Conservation (phyloP, 1,284 basidiomycete species). For the Puccinia brachypodii region DNA sequence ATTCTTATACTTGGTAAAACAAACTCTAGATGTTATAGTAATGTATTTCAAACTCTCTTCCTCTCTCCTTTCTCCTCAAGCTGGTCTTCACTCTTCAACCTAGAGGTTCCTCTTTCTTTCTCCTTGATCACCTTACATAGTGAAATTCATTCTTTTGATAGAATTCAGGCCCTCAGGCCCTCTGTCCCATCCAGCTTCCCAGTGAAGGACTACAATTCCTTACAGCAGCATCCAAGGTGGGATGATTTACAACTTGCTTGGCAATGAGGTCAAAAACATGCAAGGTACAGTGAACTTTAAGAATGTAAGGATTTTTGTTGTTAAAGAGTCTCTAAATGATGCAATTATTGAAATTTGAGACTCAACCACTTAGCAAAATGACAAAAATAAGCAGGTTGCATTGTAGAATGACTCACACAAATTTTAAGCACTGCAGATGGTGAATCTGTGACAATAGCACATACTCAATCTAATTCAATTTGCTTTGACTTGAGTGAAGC, state of each 20-base stretch:
- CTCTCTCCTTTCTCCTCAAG: too few relatives aligned
- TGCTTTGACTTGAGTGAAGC: not conserved
- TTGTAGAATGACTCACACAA: not conserved
- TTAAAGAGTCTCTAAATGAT: constrained; percentile 16
- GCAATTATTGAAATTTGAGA: too few relatives aligned
- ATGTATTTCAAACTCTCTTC: too few relatives aligned
- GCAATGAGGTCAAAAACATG: constrained; percentile 19
- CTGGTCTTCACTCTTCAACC: too few relatives aligned
- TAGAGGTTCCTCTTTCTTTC: too few relatives aligned
- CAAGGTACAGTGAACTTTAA: constrained; percentile 4
- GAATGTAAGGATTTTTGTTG: constrained; percentile 6
- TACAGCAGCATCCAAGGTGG: not conserved
- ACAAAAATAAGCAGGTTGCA: not conserved
- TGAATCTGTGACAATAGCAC: constrained; percentile 21
- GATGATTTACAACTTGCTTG: not conserved
- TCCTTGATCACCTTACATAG: too few relatives aligned
- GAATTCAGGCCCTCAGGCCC: too few relatives aligned
- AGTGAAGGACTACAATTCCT: too few relatives aligned
- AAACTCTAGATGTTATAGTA: too few relatives aligned
- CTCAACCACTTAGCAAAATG: not conserved
- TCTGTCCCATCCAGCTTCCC: too few relatives aligned
- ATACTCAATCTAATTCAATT: not conserved
- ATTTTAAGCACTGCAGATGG: constrained; percentile 11
- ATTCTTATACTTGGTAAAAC: too few relatives aligned
- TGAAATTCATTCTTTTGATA: too few relatives aligned